A percentile compares a stretch with the other conserved stretches of the same genome.
These are phyloP conservation scores for Backusella macrospora DNA, from an alignment of 192 early-diverging fungal genomes.

Conservation along the genomic window DNA sequence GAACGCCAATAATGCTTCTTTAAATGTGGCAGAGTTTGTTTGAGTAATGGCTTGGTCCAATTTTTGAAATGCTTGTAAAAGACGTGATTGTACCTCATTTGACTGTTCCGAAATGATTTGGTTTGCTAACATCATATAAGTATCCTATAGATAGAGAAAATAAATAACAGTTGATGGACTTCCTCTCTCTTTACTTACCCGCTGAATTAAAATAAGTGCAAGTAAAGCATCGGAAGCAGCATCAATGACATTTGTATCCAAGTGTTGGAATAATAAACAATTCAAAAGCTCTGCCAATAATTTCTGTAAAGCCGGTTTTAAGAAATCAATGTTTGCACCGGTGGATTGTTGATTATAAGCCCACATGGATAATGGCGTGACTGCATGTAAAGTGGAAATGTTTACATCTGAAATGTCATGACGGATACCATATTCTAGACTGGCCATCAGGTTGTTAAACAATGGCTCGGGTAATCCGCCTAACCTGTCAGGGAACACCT, in stretches of 20 bases:
- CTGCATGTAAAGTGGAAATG: slow-evolving; percentile 63
- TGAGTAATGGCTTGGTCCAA: slow-evolving; percentile 48
- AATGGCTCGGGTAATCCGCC: slow-evolving; percentile 49
- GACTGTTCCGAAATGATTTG: slow-evolving; percentile 56
- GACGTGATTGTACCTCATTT: slow-evolving; percentile 41
- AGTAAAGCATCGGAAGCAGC: slow-evolving; percentile 61
- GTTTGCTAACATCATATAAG: slow-evolving; percentile 54
- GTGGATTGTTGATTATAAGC: slow-evolving; percentile 48
- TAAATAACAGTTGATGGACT: too few species aligned
- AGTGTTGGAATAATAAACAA: slow-evolving; percentile 62
- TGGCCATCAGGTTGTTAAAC: slow-evolving; percentile 59
- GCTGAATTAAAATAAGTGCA: slow-evolving; percentile 55
- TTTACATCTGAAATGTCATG: slow-evolving; percentile 62
- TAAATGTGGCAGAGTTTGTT: slow-evolving; percentile 38
- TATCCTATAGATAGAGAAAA: slow-evolving; percentile 31
- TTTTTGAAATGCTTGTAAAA: slow-evolving; percentile 49
- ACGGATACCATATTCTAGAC: slow-evolving; percentile 64
- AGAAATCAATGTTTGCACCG: slow-evolving; percentile 35
- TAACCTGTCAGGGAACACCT: slow-evolving; percentile 66
- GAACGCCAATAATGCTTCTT: slow-evolving; percentile 55
- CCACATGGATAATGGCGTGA: slow-evolving; percentile 61
- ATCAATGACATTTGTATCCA: slow-evolving; percentile 66
- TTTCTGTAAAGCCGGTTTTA: slow-evolving; percentile 47
- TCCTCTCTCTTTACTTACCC: slow-evolving; percentile 34
- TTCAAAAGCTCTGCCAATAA: slow-evolving; percentile 58